These are phyloP conservation scores for Gardenia jasminoides DNA, from an alignment of 257 asterid species.

Conservation along the genomic window DNA sequence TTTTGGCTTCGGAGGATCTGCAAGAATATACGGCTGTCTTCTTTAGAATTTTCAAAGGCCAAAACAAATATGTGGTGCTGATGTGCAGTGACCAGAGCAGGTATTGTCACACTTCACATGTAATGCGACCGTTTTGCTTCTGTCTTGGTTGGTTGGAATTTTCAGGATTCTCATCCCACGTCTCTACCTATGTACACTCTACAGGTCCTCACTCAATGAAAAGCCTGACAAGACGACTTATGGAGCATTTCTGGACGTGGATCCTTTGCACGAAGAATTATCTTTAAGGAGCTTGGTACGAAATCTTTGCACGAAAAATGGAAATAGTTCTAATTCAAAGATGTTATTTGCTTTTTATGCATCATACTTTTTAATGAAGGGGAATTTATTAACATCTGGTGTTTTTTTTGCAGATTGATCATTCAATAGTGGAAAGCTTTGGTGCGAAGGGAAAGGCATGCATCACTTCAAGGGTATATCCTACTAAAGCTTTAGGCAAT, in stretches of 20 bases:
- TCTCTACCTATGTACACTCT: no score
- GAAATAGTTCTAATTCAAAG: no score
- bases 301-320: no score
- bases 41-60: slow-evolving; percentile 32
- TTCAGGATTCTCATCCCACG: not conserved
- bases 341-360: no score
- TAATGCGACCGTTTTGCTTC: not conserved
- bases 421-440: slow-evolving; percentile 36
- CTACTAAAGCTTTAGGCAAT: slow-evolving; percentile 23
- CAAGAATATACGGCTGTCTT: slow-evolving; percentile 39
- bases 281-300: slow-evolving; percentile 38
- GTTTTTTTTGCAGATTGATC: slow-evolving; percentile 26
- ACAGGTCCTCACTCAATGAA: slow-evolving; percentile 35
- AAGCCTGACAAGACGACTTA: slow-evolving; percentile 35
- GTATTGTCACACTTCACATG: not conserved
- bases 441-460: slow-evolving; percentile 35
- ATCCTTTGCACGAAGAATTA: slow-evolving; percentile 27
- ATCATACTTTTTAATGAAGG: no score
- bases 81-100: slow-evolving; percentile 47
- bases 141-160: not conserved
- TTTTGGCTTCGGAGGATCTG: slow-evolving; percentile 27
- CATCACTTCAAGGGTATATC: slow-evolving; percentile 36
- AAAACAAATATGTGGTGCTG: slow-evolving; percentile 30
- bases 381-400: not conserved
- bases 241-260: slow-evolving; percentile 34